Conservation (phyloP, 148 eudicot genomes). For the Camellia sinensis region DNA sequence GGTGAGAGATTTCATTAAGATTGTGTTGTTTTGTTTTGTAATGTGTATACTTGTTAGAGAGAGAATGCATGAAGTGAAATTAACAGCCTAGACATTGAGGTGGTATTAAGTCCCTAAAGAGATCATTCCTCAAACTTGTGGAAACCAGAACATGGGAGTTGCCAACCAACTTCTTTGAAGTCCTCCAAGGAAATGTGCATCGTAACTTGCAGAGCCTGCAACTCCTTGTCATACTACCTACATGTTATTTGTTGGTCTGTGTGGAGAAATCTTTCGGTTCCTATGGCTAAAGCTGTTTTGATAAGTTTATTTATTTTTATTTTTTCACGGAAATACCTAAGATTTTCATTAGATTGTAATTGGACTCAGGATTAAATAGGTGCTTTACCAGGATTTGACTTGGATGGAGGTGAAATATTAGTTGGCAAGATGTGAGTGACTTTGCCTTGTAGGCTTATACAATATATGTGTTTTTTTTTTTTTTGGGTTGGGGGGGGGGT, state of each 20-base stretch:
- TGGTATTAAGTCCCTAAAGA: not conserved
- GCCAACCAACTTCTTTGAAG: not conserved
- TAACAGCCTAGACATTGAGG: not conserved
- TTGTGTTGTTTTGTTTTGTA: not conserved
- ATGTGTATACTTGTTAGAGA: not conserved
- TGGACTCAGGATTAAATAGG: not conserved
- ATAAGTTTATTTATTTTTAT: not conserved
- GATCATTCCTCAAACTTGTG: not conserved
- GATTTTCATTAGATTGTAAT: not conserved
- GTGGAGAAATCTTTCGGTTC: too few species aligned
- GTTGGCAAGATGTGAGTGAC: not conserved
- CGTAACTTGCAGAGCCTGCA: not conserved
- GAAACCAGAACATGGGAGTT: not conserved
- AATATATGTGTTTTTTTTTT: not conserved
- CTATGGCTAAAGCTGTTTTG: not conserved
- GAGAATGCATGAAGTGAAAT: not conserved
- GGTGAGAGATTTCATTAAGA: not conserved
- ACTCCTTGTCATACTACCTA: not conserved
- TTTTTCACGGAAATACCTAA: not conserved
- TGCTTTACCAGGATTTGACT: not conserved
- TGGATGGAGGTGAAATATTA: not conserved
- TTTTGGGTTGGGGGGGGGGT: too few species aligned
- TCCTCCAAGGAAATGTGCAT: not conserved
- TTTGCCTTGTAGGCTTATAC: not conserved
- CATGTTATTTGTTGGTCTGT: not conserved